Conservation (phyloP, 2,329 filamentous ascomycete species). For the Neophaeococcomyces mojaviensis region DNA sequence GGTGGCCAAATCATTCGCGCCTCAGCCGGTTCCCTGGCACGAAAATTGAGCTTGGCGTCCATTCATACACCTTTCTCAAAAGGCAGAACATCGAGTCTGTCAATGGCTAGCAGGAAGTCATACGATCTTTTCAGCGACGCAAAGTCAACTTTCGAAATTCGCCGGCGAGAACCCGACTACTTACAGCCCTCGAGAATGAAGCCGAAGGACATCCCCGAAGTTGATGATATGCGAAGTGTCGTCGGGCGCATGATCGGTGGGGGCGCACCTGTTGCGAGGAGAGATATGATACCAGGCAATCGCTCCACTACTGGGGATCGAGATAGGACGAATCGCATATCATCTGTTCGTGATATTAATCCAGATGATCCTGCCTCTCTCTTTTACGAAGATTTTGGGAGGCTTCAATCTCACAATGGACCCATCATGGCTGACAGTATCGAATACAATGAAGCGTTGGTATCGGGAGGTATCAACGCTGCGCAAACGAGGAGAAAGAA, state of each 20-base stretch:
- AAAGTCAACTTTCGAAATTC: constrained; percentile 17
- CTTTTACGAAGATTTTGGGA: constrained; percentile 12
- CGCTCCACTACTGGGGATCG: constrained; percentile 5
- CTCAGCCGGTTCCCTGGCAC: constrained; percentile 79
- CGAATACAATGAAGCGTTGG: neutral
- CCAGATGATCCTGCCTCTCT: constrained; percentile 19
- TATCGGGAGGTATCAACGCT: constrained; percentile 12
- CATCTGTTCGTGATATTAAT: constrained; percentile 6
- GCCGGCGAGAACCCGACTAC: constrained; percentile 19
- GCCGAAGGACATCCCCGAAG: constrained; percentile 17
- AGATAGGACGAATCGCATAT: constrained; percentile 4
- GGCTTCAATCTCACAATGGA: neutral
- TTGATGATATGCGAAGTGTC: constrained; percentile 22
- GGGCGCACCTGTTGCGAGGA: constrained; percentile 9
- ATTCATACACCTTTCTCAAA: constrained; percentile 70
- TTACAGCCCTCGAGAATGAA: constrained; percentile 9
- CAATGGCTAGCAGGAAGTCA: constrained; percentile 27
- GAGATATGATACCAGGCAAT: constrained; percentile 3
- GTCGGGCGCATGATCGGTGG: constrained; percentile 22
- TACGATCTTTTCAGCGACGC: constrained; percentile 18
- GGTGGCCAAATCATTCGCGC: constrained; percentile 66
- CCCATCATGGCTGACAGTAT: neutral
- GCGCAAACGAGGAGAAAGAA: constrained; percentile 17
- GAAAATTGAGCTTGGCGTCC: constrained; percentile 76
- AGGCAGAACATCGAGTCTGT: constrained; percentile 52